Conservation (phyloP, 2,329 filamentous ascomycete species). For the Cladophialophora exuberans region DNA sequence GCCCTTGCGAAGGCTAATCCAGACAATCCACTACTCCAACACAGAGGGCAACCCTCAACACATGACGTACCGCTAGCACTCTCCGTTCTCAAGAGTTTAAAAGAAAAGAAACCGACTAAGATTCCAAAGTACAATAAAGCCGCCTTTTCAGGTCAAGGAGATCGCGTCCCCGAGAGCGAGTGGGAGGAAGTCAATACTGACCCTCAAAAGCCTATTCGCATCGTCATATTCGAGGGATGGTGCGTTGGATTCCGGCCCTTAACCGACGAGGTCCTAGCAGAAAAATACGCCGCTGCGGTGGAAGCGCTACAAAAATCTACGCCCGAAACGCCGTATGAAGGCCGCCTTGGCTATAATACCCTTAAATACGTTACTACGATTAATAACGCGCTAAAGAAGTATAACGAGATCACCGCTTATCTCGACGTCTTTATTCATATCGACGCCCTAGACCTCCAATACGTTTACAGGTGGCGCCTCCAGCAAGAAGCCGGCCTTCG, state of each 20-base stretch:
- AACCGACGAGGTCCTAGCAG: constrained; percentile 56
- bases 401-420: constrained; percentile 62
- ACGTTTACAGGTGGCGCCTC: constrained; percentile 82
- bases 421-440: constrained; percentile 69
- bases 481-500: constrained; percentile 78
- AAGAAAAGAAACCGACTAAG: constrained; percentile 53
- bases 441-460: constrained; percentile 72
- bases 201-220: constrained; percentile 48
- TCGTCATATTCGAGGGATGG: constrained; percentile 89
- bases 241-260: constrained; percentile 80
- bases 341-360: constrained; percentile 58
- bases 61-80: constrained; percentile 73
- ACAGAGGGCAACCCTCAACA: constrained; percentile 80
- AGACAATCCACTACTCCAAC: constrained; percentile 74
- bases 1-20: constrained; percentile 67
- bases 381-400: constrained; percentile 61
- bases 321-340: constrained; percentile 43
- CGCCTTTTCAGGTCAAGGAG: constrained; percentile 73
- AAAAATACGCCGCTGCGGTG: constrained; percentile 57
- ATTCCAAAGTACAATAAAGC: constrained; percentile 87
- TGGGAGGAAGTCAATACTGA: constrained; percentile 61
- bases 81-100: constrained; percentile 65
- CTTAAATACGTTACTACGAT: constrained; percentile 61
- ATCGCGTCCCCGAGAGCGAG: constrained; percentile 64
- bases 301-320: constrained; percentile 47